Percentiles rank a stretch among this genome's conserved stretches.
phyloP scores from a whole-genome alignment of 2,329 filamentous ascomycete genomes.

The Colletotrichum chrysophilum region DNA sequence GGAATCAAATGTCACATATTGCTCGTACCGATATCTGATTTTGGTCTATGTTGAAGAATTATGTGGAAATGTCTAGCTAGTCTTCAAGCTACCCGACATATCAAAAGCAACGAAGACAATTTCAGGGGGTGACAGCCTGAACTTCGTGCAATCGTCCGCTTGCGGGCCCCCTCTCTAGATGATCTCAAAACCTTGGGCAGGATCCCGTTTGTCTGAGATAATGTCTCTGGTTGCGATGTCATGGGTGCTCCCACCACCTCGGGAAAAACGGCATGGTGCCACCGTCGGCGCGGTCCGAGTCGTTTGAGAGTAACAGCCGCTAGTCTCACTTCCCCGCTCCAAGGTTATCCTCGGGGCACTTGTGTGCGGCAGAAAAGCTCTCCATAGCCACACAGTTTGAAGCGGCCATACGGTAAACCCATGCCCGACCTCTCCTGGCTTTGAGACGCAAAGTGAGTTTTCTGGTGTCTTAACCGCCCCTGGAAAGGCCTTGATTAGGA shows the following conservation, averaged over 20 bases:
- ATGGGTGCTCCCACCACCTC: background rate
- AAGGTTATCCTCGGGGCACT: background rate
- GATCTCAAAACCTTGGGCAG: background rate
- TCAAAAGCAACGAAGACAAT: background rate
- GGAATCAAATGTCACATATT: background rate
- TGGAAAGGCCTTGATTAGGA: background rate
- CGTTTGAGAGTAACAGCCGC: background rate
- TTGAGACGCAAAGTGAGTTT: background rate
- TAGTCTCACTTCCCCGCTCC: background rate
- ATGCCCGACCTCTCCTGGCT: background rate
- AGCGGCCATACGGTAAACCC: background rate
- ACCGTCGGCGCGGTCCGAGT: background rate
- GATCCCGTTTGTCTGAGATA: background rate
- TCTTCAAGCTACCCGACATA: background rate
- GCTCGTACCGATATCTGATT: too few species aligned
- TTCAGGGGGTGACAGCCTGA: too few species aligned
- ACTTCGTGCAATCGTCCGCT: background rate
- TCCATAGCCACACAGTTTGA: background rate
- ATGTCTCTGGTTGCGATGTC: background rate
- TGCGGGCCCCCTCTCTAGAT: fast-evolving
- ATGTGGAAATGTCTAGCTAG: background rate
- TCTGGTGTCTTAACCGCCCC: background rate
- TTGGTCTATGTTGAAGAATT: too few species aligned
- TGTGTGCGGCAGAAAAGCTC: background rate
- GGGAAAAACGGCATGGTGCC: fast-evolving